These are phyloP conservation scores for Bonia amplexicaulis DNA, from an alignment of 176 grass and related monocot genomes.

Conservation along the genomic window DNA sequence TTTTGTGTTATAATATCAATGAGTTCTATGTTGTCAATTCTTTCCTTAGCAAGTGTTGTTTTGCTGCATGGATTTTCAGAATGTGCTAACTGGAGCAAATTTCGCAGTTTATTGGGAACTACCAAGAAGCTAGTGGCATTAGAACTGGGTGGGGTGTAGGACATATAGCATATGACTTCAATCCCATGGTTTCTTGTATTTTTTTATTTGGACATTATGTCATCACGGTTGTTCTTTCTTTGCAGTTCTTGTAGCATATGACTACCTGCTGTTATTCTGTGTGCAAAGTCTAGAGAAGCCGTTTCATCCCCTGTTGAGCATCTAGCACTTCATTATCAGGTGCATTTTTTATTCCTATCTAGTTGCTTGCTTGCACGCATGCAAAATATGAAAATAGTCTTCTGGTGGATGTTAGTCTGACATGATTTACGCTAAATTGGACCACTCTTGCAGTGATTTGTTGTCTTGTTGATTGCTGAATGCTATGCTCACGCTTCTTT, in stretches of 20 bases:
- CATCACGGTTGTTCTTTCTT: conserved; percentile 15
- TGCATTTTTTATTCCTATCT: conserved; percentile 28
- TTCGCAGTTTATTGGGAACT: conserved; percentile 95
- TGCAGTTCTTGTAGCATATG: conserved; percentile 65
- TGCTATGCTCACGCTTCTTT: no score
- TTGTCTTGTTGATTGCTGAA: no score
- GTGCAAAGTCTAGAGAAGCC: conserved; percentile 96
- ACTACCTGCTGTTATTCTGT: conserved; percentile 75
- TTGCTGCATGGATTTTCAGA: background rate
- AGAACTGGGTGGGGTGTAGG: conserved; percentile 97
- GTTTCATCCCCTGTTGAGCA: conserved; percentile 92
- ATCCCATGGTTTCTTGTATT: background rate
- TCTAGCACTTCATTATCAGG: conserved; percentile 95
- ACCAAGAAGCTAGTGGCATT: conserved; percentile 78
- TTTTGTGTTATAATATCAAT: background rate
- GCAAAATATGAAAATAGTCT: background rate
- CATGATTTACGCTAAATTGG: no score
- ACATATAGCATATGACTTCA: conserved; percentile 25
- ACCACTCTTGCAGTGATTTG: no score
- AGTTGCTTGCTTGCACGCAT: background rate
- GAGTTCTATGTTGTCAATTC: background rate
- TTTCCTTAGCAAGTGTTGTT: background rate
- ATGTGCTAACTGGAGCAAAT: conserved; percentile 21
- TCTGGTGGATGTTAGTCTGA: background rate
- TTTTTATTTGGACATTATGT: background rate